Evolutionary conservation across 108 stramenopile genomes (phyloP).

Genomic region (Cyclotella cryptica): DNA sequence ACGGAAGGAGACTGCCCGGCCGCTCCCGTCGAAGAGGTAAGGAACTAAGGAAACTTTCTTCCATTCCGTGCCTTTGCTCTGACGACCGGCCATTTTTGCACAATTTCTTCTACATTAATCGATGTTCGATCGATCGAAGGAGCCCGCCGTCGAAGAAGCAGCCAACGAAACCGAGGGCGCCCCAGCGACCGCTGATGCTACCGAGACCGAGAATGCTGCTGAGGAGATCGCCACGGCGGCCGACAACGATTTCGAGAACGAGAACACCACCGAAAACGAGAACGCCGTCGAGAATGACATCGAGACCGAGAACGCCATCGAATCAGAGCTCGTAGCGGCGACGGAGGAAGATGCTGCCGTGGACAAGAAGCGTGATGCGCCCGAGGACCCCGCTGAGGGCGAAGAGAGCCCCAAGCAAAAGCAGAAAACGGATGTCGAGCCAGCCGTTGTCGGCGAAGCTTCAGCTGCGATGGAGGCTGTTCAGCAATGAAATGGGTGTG

Average conservation of each 20-base stretch:
- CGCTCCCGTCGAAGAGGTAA: slow-evolving; percentile 9
- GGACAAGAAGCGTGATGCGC: slow-evolving; percentile 17
- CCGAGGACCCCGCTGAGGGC: slow-evolving; percentile 3
- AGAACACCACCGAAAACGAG: neutral
- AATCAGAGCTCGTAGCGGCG: neutral
- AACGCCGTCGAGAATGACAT: neutral
- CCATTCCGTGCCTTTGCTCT: neutral
- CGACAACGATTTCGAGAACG: neutral
- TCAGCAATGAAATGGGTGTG: slow-evolving; percentile 9
- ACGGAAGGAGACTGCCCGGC: neutral
- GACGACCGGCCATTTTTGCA: too few relatives aligned
- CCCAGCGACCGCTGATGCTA: neutral
- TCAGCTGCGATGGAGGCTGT: slow-evolving; percentile 10
- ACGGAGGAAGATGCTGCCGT: neutral
- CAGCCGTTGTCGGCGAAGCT: neutral
- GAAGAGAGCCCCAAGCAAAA: slow-evolving; percentile 1
- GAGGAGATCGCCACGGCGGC: neutral
- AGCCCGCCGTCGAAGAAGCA: slow-evolving; percentile 1
- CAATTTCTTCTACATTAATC: too few relatives aligned
- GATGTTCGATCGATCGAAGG: neutral
- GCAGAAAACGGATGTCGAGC: slow-evolving; percentile 14
- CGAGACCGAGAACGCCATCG: neutral
- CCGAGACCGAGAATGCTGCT: neutral
- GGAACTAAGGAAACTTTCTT: neutral
- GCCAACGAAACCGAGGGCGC: too few relatives aligned